Conservation (phyloP, 2,329 filamentous ascomycete genomes). For the Penicillium sp. region DNA sequence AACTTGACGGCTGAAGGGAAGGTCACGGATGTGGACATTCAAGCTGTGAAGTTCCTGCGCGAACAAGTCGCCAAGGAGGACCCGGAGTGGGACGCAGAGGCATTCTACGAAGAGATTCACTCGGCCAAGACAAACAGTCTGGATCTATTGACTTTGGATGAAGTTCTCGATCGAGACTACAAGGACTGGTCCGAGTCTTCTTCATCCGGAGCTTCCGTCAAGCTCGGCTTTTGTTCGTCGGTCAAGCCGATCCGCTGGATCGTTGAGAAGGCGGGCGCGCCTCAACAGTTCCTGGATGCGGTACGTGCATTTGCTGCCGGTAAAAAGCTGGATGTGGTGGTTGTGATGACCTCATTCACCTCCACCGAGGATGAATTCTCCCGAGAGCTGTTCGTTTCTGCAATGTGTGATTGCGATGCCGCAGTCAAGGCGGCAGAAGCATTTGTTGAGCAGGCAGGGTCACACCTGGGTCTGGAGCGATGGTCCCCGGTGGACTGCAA, state of each 20-base stretch:
- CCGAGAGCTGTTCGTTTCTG: conserved; percentile 53
- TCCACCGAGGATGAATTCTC: conserved; percentile 45
- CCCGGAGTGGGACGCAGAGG: conserved; percentile 45
- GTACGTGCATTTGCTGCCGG: conserved; percentile 49
- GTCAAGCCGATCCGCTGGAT: conserved; percentile 58
- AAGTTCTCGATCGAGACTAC: conserved; percentile 62
- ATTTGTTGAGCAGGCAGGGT: conserved; percentile 43
- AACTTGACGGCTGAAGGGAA: conserved; percentile 46
- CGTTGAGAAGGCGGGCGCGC: conserved; percentile 45
- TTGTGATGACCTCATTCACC: conserved; percentile 60
- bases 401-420: conserved; percentile 37
- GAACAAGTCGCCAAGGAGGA: conserved; percentile 44
- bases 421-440: conserved; percentile 45
- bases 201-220: conserved; percentile 34
- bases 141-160: conserved; percentile 51
- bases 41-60: conserved; percentile 52
- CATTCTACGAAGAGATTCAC: conserved; percentile 53
- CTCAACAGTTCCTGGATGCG: conserved; percentile 38
- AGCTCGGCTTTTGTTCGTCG: conserved; percentile 58
- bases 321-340: conserved; percentile 52
- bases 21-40: conserved; percentile 49
- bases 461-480: conserved; percentile 43
- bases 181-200: conserved; percentile 57
- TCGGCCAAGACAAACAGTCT: conserved; percentile 56
- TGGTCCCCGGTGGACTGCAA: conserved; percentile 31